phyloP scores from a whole-genome alignment of 2,329 filamentous ascomycete genomes.

The Colletotrichum camelliae region DNA sequence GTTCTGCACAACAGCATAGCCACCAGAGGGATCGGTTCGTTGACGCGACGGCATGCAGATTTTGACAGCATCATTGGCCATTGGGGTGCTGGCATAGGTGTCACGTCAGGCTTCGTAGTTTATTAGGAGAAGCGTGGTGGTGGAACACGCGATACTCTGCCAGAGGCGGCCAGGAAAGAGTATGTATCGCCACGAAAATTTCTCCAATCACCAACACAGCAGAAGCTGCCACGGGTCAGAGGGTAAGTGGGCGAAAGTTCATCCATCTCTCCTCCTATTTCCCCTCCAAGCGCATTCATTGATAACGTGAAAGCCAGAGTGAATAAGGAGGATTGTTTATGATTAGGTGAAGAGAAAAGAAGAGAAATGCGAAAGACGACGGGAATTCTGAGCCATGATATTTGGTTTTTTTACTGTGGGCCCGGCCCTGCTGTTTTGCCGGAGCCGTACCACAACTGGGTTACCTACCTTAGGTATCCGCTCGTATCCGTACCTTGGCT shows the following conservation, averaged over 20 bases:
- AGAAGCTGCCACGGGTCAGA: conserved; percentile 42
- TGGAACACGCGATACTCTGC: not conserved
- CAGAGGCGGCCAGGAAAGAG: not conserved
- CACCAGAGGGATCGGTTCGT: not conserved
- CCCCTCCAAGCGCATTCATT: conserved; percentile 67
- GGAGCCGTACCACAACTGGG: not conserved
- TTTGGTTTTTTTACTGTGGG: not conserved
- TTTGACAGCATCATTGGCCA: not conserved
- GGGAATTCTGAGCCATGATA: conserved; percentile 24
- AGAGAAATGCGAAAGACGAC: conserved; percentile 2
- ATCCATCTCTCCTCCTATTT: conserved; percentile 72
- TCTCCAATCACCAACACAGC: conserved; percentile 37
- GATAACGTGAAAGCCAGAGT: conserved; percentile 66
- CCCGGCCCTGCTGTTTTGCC: conserved; percentile 2
- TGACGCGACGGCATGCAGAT: not conserved
- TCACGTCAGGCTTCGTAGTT: not conserved
- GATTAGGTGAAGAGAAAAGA: conserved; percentile 37
- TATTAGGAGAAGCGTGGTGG: not conserved
- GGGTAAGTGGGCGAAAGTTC: conserved; percentile 52
- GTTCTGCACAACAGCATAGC: not conserved
- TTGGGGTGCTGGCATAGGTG: not conserved
- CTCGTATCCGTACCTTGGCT: too few species aligned
- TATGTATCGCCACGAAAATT: conserved; percentile 38
- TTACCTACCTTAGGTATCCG: not conserved
- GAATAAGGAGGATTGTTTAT: conserved; percentile 66